These are phyloP conservation scores for Tetrapisispora arboricola DNA, from an alignment of 805 yeast genomes.

Conservation along the genomic window DNA sequence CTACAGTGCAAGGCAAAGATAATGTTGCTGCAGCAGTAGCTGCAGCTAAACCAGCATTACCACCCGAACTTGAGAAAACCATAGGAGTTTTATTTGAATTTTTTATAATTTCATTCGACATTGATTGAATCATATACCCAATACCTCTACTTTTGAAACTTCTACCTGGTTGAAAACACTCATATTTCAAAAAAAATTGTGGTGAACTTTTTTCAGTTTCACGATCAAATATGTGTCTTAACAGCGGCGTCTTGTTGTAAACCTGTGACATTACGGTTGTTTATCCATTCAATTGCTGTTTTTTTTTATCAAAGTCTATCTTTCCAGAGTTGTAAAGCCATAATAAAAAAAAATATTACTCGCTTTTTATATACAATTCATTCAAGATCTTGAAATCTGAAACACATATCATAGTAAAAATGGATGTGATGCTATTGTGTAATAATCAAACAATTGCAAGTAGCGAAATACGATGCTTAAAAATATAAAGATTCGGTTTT, in stretches of 20 bases:
- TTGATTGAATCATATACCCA: constrained; percentile 35
- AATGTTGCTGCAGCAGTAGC: constrained; percentile 36
- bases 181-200: constrained; percentile 39
- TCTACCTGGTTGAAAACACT: constrained; percentile 46
- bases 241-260: constrained; percentile 17
- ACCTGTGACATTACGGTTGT: constrained; percentile 10
- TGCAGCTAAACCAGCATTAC: constrained; percentile 39
- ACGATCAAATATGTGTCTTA: constrained; percentile 13
- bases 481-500: no score
- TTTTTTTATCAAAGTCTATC: no score
- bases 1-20: constrained; percentile 41
- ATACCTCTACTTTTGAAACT: constrained; percentile 49
- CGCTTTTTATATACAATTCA: no score
- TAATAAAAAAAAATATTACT: no score
- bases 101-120: constrained; percentile 25
- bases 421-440: no score
- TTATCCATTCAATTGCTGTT: no score
- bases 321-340: background rate
- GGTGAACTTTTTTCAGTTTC: constrained; percentile 6
- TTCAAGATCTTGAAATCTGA: no score
- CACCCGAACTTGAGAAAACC: constrained; percentile 46
- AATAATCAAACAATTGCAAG: no score
- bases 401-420: no score
- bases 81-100: constrained; percentile 25
- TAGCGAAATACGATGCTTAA: no score